Conservation (phyloP, 768 basidiomycete genomes). For the Trametes meyenii region DNA sequence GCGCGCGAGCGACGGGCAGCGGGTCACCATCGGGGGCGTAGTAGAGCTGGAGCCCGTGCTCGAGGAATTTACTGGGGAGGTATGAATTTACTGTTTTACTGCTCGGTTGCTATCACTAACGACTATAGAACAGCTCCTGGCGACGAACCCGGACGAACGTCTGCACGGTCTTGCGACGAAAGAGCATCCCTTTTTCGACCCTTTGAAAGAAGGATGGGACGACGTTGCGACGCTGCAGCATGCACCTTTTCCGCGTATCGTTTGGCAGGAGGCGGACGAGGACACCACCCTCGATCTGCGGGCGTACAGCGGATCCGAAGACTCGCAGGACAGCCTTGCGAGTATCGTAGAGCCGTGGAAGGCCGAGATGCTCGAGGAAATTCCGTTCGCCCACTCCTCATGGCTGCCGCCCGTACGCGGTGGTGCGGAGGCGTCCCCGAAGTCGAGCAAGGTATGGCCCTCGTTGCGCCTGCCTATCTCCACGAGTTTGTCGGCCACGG, state of each 20-base stretch:
- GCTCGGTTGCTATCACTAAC: background rate
- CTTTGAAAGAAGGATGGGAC: slow-evolving; percentile 15
- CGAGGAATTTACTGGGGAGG: slow-evolving; percentile 1
- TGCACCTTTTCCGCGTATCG: slow-evolving; percentile 11
- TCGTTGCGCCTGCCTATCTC: background rate
- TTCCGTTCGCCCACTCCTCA: slow-evolving; percentile 1
- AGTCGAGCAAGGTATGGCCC: background rate
- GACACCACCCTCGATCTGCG: slow-evolving; percentile 19
- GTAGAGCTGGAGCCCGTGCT: slow-evolving; percentile 2
- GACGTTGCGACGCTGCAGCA: slow-evolving; percentile 11
- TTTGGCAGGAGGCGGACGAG: slow-evolving; percentile 12
- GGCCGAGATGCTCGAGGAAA: slow-evolving; percentile 5
- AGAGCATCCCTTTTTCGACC: slow-evolving; percentile 15
- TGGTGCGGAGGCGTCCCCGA: background rate
- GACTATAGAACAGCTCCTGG: background rate
- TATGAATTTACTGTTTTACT: background rate
- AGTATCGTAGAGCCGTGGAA: background rate
- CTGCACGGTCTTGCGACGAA: slow-evolving; percentile 7
- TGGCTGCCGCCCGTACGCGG: background rate
- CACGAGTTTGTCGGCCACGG: background rate
- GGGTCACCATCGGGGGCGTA: too few species aligned
- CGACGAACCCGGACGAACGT: slow-evolving; percentile 7
- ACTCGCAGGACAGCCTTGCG: slow-evolving; percentile 13
- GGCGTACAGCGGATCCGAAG: slow-evolving; percentile 12
- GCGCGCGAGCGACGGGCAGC: slow-evolving; percentile 14